These are phyloP conservation scores for Exophiala viscosa DNA, from an alignment of 2,329 filamentous ascomycete genomes.

Conservation along the genomic window DNA sequence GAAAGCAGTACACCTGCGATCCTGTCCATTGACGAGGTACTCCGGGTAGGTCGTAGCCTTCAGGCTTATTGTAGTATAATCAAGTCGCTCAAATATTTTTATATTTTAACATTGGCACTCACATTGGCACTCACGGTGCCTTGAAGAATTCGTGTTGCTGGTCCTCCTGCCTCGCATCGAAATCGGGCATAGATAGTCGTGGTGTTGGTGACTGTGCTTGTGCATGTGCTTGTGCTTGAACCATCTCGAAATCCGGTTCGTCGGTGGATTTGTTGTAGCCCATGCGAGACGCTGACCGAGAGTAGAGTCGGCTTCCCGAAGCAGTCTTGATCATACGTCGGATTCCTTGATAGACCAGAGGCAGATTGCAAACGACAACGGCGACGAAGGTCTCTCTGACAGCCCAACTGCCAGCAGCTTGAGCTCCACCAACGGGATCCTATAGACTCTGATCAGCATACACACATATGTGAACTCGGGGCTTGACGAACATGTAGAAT, in stretches of 20 bases:
- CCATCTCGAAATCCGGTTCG: constrained; percentile 7
- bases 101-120: too few relatives aligned
- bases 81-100: too few relatives aligned
- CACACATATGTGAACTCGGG: not conserved
- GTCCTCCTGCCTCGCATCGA: not conserved
- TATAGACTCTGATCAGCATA: constrained; percentile 7
- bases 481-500: constrained; percentile 42
- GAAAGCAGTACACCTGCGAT: too few relatives aligned
- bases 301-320: not conserved
- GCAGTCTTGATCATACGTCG: constrained; percentile 3
- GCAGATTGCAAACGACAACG: constrained; percentile 42
- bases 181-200: not conserved
- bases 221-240: not conserved
- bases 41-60: too few relatives aligned
- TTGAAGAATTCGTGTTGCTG: not conserved
- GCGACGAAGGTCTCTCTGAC: constrained; percentile 46
- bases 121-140: not conserved
- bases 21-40: too few relatives aligned
- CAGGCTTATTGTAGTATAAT: too few relatives aligned
- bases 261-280: constrained; percentile 13
- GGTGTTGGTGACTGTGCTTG: not conserved
- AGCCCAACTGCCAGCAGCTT: constrained; percentile 43
- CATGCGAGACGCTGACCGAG: constrained; percentile 3
- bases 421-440: constrained; percentile 38
- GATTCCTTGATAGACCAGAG: constrained; percentile 39